Percentiles rank a stretch among this genome's conserved stretches.
phyloP scores from a whole-genome alignment of 1,284 basidiomycete genomes.

The Grifola frondosa region DNA sequence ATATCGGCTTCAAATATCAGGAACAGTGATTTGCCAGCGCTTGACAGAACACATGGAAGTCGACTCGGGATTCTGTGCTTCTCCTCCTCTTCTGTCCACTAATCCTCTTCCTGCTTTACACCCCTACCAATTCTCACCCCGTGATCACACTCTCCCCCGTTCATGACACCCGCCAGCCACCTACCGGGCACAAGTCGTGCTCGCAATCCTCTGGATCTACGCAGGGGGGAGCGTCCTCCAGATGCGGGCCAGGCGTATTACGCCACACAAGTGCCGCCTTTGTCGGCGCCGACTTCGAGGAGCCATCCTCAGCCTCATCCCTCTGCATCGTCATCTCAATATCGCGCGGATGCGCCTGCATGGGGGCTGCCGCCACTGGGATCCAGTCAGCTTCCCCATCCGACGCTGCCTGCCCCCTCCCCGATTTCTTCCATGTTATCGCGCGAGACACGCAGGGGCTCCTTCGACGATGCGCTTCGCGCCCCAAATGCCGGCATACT shows the following conservation, averaged over 20 bases:
- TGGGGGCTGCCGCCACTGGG: constrained; percentile 15
- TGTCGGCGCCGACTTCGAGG: too few relatives aligned
- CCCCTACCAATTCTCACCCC: constrained; percentile 25
- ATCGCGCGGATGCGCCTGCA: background rate
- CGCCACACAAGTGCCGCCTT: constrained; percentile 24
- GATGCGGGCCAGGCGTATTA: constrained; percentile 41
- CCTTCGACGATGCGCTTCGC: constrained; percentile 25
- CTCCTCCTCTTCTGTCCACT: constrained; percentile 22
- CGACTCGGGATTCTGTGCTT: constrained; percentile 27
- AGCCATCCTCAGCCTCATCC: background rate
- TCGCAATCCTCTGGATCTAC: too few relatives aligned
- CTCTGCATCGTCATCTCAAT: constrained; percentile 1
- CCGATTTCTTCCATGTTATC: constrained; percentile 10
- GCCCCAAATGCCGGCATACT: constrained; percentile 27
- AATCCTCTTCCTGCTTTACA: constrained; percentile 21
- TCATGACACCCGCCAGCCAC: too few relatives aligned
- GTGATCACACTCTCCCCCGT: too few relatives aligned
- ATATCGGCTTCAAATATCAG: constrained; percentile 21
- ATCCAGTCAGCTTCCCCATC: constrained; percentile 13
- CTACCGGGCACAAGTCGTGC: too few relatives aligned
- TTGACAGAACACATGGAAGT: constrained; percentile 29
- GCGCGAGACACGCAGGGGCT: constrained; percentile 20
- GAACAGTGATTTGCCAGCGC: constrained; percentile 25
- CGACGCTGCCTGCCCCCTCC: constrained; percentile 1
- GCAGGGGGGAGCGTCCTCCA: too few relatives aligned